These are phyloP conservation scores for Blastobotrys arbuscula DNA, from an alignment of 1,139 yeast species.

Conservation along the genomic window DNA sequence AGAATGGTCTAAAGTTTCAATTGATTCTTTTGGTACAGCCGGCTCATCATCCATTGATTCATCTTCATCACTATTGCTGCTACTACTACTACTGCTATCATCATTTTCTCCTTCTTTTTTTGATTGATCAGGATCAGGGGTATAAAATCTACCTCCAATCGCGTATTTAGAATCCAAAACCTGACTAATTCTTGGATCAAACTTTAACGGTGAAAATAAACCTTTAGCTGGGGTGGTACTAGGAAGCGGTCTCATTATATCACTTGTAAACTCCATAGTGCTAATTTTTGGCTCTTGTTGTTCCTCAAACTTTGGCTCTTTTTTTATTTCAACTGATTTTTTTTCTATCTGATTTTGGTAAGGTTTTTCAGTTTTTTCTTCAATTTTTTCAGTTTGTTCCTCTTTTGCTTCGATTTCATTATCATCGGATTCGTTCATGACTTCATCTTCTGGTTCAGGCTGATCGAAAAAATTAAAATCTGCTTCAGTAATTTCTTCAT, in stretches of 20 bases:
- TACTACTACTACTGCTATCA: slow-evolving; percentile 2
- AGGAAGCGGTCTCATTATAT: slow-evolving; percentile 11
- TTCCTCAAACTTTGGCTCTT: background rate
- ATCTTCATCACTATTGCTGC: slow-evolving; percentile 7
- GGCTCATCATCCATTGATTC: slow-evolving; percentile 13
- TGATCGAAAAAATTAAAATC: slow-evolving; percentile 42
- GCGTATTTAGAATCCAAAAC: slow-evolving; percentile 79
- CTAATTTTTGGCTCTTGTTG: background rate
- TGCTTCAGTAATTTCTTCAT: slow-evolving; percentile 36
- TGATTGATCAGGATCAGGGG: slow-evolving; percentile 30
- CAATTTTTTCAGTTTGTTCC: background rate
- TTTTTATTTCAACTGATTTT: background rate
- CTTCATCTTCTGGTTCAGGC: slow-evolving; percentile 21
- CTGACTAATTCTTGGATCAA: slow-evolving; percentile 70
- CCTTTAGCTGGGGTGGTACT: slow-evolving; percentile 36
- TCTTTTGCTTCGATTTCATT: background rate
- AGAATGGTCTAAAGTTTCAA: background rate
- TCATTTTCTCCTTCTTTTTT: slow-evolving; percentile 23
- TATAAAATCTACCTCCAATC: slow-evolving; percentile 80
- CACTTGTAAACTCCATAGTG: slow-evolving; percentile 11
- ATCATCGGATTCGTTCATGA: background rate
- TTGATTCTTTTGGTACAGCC: background rate
- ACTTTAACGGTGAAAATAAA: slow-evolving; percentile 71
- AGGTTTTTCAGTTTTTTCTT: background rate
- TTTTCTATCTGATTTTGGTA: background rate